Base-by-base conservation (phyloP, 768 basidiomycete species). In the Pholiota microspora region DNA sequence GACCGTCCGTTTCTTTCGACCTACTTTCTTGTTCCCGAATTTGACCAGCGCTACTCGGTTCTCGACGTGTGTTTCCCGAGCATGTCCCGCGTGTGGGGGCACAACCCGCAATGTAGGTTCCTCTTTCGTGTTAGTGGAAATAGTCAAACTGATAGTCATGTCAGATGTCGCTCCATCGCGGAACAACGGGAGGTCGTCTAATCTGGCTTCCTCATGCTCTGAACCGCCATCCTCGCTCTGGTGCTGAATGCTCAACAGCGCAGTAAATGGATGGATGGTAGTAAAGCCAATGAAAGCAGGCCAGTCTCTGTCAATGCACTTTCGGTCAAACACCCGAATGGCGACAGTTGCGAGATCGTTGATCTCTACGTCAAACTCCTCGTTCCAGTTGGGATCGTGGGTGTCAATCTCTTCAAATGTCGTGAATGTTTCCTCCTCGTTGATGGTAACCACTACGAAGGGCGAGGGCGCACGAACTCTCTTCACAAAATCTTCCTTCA, bases 261-360 rank as follows among this genome's bases (percentile, higher is more conserved):
- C 50, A 2, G 63, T 34, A 31, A 62, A 64, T 1, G 64, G 62
- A 23, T 62, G 59, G 28, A 67, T 45, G 3, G 58, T 61, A 2
- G 63, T 62, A 27, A 54, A 63, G 21, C 65, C 65, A 29, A 66
- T 62, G 34, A 66, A 62, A n/a, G 59, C 46, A 3, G 57, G 59
- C 61, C 61, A 61, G 7, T 49, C 60, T 2, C 16, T 18, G 38
- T 63, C 62, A 9, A 64, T 60, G 50, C 63, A 63, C 46, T 66
- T 66, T 24, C 55, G 36, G 31, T 66, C 65, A 42, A 63, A 66
- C 16, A 66, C 50, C 7, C 65, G 62, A 5, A 66, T 40, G n/a
- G 61, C 62, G 10, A 63, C 53, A 3, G 62, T 60, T 15, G 63
- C 52, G 3, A 58, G 47, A 44, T 66, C 61, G 16, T 49, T 44